Evolutionary conservation across 495 filamentous ascomycete genomes (phyloP).

Genomic region (Halenospora varia): DNA sequence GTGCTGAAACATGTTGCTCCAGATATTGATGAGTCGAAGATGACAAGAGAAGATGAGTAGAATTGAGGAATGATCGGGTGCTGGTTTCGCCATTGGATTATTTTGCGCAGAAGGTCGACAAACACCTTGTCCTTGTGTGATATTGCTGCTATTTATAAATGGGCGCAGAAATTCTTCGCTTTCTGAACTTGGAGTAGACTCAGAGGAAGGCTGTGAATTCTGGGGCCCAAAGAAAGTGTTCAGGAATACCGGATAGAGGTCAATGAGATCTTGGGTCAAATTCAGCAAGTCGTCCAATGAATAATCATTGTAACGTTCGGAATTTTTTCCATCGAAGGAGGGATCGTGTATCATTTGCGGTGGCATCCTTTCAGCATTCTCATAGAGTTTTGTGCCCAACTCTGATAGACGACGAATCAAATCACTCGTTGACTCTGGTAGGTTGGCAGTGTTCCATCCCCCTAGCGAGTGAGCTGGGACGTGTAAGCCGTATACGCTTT

Average conservation of each 20-base stretch:
- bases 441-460: background rate
- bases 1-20: conserved; percentile 28
- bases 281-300: conserved; percentile 19
- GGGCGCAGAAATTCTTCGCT: no score
- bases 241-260: conserved; percentile 26
- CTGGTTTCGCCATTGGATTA: background rate
- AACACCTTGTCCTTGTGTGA: background rate
- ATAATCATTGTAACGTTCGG: background rate
- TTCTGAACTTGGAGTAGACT: conserved; percentile 7
- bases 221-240: conserved; percentile 14
- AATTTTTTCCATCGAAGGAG: background rate
- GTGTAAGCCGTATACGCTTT: background rate
- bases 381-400: conserved; percentile 15
- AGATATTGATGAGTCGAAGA: conserved; percentile 23
- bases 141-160: no score
- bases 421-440: background rate
- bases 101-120: background rate
- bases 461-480: no score
- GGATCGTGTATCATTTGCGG: conserved; percentile 8
- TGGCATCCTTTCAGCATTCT: conserved; percentile 10
- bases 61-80: conserved; percentile 29
- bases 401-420: conserved; percentile 11
- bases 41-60: conserved; percentile 31
- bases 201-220: conserved; percentile 20
- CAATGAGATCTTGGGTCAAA: conserved; percentile 28